Evolutionary conservation across 2,329 filamentous ascomycete genomes (phyloP).

Genomic region (Aspergillus ochraceoroseus): DNA sequence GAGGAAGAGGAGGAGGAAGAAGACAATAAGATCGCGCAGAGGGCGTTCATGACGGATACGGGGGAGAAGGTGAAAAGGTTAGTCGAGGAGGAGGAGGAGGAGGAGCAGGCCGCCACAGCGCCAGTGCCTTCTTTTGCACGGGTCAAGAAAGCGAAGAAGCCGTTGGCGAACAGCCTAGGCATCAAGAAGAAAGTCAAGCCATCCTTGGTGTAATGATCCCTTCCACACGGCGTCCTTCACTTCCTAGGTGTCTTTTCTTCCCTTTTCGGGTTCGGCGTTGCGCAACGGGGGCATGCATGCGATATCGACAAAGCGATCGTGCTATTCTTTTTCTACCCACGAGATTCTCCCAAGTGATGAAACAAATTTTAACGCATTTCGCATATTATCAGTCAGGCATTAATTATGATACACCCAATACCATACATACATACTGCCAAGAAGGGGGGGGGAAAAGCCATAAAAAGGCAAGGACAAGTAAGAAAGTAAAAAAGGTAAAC

Average conservation of each 20-base stretch:
- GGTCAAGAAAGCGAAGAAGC: constrained; percentile 81
- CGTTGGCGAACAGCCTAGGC: constrained; percentile 66
- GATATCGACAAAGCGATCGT: no score
- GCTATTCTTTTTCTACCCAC: no score
- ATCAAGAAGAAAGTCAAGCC: constrained; percentile 83
- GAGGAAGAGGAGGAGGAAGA: constrained; percentile 83
- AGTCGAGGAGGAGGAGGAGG: constrained; percentile 48
- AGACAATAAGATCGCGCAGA: constrained; percentile 73
- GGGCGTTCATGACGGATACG: constrained; percentile 66
- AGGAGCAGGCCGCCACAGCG: constrained; percentile 34
- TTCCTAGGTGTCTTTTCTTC: background rate
- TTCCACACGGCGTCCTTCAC: background rate
- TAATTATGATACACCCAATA: constrained; percentile 7
- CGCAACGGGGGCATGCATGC: constrained; percentile 1
- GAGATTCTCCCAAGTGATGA: no score
- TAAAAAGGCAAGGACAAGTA: no score
- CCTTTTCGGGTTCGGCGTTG: constrained; percentile 13
- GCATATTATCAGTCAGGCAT: background rate
- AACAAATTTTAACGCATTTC: no score
- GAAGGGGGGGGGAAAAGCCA: no score
- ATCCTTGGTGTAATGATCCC: constrained; percentile 38
- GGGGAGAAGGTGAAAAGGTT: constrained; percentile 51
- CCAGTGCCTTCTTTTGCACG: constrained; percentile 65
- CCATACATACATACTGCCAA: constrained; percentile 1
- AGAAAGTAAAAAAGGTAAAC: constrained; percentile 15